phyloP scores from a whole-genome alignment of 345 rosid genomes.

The Camelina hispida region DNA sequence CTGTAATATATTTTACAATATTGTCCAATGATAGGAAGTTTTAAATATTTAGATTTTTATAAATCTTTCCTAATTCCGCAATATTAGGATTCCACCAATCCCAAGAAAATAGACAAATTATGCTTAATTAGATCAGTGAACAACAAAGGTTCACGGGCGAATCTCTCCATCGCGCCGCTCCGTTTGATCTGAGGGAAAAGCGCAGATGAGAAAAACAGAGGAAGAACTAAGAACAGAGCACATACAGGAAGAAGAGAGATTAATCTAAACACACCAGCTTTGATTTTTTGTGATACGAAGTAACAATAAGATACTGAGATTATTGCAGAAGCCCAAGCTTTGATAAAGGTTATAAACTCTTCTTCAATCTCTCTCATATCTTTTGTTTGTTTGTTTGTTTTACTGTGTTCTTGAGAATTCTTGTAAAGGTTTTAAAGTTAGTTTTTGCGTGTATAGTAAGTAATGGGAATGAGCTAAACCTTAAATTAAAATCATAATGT shows the following conservation, averaged over 20 bases:
- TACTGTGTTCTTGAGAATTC: not conserved
- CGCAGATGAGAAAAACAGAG: conserved; percentile 45
- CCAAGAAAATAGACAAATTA: not conserved
- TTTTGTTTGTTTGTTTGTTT: not conserved
- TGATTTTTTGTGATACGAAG: not conserved
- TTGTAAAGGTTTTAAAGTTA: not conserved
- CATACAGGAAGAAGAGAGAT: conserved; percentile 44
- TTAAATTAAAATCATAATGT: not conserved
- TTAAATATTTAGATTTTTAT: too few relatives aligned
- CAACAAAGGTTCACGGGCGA: conserved; percentile 27
- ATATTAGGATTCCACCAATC: not conserved
- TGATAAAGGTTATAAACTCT: conserved; percentile 14
- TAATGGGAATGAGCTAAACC: not conserved
- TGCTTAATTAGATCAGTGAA: conserved; percentile 3
- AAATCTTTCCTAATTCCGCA: too few relatives aligned
- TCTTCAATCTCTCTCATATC: conserved; percentile 25
- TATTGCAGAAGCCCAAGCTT: not conserved
- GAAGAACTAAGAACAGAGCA: conserved; percentile 49
- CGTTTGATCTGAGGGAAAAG: conserved; percentile 46
- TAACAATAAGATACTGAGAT: conserved; percentile 13
- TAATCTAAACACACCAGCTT: conserved; percentile 36
- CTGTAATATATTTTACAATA: too few relatives aligned
- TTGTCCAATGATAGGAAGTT: too few relatives aligned
- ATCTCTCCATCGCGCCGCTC: conserved; percentile 17
- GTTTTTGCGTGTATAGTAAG: not conserved